Conservation (phyloP, 257 asterid genomes). For the Lycium barbarum region DNA sequence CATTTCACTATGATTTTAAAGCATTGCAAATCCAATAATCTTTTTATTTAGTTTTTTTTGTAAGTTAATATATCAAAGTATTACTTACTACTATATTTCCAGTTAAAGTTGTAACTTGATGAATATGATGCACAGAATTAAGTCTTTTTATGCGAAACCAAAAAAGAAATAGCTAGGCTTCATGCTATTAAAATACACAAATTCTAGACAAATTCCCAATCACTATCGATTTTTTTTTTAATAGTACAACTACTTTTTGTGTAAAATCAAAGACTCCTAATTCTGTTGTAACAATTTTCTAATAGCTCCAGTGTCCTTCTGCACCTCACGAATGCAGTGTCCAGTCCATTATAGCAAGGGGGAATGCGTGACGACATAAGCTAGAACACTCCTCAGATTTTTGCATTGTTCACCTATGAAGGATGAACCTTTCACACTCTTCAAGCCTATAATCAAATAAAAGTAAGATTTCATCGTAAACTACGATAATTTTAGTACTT, state of each 20-base stretch:
- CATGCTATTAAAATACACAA: background rate
- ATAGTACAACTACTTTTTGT: background rate
- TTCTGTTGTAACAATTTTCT: background rate
- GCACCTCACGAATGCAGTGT: background rate
- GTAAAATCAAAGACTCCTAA: background rate
- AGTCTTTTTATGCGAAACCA: background rate
- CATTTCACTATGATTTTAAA: no score
- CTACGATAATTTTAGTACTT: background rate
- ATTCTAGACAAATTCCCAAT: background rate
- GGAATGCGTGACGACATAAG: background rate
- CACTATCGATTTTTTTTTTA: background rate
- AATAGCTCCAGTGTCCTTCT: background rate
- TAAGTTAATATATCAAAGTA: background rate
- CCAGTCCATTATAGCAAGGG: background rate
- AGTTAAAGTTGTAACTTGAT: background rate
- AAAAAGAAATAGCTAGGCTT: background rate
- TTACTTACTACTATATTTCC: background rate
- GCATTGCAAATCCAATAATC: background rate
- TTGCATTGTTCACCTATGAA: conserved; percentile 22
- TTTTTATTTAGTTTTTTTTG: background rate
- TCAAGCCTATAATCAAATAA: background rate
- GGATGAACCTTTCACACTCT: background rate
- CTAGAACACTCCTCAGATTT: background rate
- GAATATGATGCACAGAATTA: background rate
- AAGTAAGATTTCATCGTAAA: background rate